These are phyloP conservation scores for Trametes villosa DNA, from an alignment of 768 basidiomycete species.

Conservation along the genomic window DNA sequence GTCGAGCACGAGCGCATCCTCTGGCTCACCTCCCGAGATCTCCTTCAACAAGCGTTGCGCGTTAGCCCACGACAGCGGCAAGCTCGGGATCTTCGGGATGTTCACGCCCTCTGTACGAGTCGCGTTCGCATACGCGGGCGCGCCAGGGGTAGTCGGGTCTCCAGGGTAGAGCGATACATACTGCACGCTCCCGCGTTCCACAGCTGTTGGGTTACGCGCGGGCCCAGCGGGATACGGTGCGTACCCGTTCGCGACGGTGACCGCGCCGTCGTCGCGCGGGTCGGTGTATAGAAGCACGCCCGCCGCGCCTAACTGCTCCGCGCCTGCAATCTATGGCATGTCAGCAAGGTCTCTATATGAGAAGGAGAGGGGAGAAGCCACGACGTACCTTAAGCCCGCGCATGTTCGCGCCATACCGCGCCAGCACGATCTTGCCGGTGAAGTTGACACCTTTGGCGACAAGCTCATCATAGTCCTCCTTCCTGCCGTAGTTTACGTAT, in stretches of 20 bases:
- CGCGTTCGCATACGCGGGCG: slow-evolving; percentile 83
- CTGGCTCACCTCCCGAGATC: slow-evolving; percentile 45
- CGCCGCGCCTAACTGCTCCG: slow-evolving; percentile 80
- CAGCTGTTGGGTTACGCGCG: slow-evolving; percentile 80
- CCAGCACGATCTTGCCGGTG: slow-evolving; percentile 76
- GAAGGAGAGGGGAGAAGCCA: too few species aligned
- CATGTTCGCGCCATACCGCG: slow-evolving; percentile 78
- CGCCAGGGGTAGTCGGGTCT: slow-evolving; percentile 86
- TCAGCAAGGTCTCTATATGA: background rate
- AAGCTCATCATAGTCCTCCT: slow-evolving; percentile 74
- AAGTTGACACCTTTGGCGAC: slow-evolving; percentile 68
- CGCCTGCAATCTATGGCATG: slow-evolving; percentile 65
- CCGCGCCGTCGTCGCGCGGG: slow-evolving; percentile 82
- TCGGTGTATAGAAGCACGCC: slow-evolving; percentile 86
- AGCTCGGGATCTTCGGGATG: slow-evolving; percentile 76
- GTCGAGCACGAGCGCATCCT: slow-evolving; percentile 49
- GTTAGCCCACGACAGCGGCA: slow-evolving; percentile 89
- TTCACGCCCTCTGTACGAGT: slow-evolving; percentile 63
- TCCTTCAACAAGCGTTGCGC: slow-evolving; percentile 62
- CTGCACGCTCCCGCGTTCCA: slow-evolving; percentile 89
- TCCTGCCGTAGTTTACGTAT: slow-evolving; percentile 81
- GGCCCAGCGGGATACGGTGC: slow-evolving; percentile 82
- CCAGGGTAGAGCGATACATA: slow-evolving; percentile 61
- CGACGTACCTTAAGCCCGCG: slow-evolving; percentile 81
- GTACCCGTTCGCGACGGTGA: slow-evolving; percentile 78